phyloP scores from a whole-genome alignment of 768 basidiomycete species.

The Pulveroboletus frians region DNA sequence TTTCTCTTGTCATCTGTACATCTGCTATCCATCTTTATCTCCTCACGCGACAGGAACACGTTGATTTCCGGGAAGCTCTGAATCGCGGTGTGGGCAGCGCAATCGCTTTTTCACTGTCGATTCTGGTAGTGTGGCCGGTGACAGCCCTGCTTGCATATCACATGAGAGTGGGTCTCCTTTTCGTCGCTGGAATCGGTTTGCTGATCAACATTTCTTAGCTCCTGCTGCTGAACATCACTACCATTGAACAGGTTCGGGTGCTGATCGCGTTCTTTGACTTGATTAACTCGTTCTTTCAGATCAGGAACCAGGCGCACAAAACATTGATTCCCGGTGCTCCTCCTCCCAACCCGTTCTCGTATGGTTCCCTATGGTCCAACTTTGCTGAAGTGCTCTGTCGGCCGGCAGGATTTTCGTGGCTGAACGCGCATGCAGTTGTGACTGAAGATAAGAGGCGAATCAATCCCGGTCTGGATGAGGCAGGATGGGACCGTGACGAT shows the following conservation, averaged over 20 bases:
- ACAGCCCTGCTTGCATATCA: slow-evolving; percentile 78
- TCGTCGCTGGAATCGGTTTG: neutral
- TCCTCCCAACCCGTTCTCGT: slow-evolving; percentile 84
- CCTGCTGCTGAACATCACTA: slow-evolving; percentile 81
- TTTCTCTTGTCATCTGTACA: slow-evolving; percentile 74
- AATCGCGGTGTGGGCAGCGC: slow-evolving; percentile 67
- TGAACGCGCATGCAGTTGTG: slow-evolving; percentile 54
- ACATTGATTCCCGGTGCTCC: slow-evolving; percentile 55
- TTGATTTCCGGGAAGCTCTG: slow-evolving; percentile 46
- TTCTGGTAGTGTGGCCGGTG: slow-evolving; percentile 79
- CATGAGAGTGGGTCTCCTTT: slow-evolving; percentile 57
- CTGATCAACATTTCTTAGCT: slow-evolving; percentile 42
- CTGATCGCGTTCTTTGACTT: slow-evolving; percentile 8
- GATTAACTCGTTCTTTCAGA: slow-evolving; percentile 39
- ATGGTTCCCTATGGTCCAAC: slow-evolving; percentile 72
- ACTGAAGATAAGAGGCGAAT: slow-evolving; percentile 69
- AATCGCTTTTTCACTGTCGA: slow-evolving; percentile 67
- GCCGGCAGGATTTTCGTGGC: slow-evolving; percentile 76
- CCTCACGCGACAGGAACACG: slow-evolving; percentile 47
- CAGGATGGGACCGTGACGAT: slow-evolving; percentile 25
- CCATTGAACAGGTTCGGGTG: slow-evolving; percentile 83
- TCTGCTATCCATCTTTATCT: slow-evolving; percentile 78
- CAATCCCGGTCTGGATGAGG: slow-evolving; percentile 59
- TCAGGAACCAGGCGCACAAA: slow-evolving; percentile 81
- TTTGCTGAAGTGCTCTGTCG: slow-evolving; percentile 72